phyloP scores from a whole-genome alignment of 768 basidiomycete genomes.

The Brasilioporus rufonigricans region DNA sequence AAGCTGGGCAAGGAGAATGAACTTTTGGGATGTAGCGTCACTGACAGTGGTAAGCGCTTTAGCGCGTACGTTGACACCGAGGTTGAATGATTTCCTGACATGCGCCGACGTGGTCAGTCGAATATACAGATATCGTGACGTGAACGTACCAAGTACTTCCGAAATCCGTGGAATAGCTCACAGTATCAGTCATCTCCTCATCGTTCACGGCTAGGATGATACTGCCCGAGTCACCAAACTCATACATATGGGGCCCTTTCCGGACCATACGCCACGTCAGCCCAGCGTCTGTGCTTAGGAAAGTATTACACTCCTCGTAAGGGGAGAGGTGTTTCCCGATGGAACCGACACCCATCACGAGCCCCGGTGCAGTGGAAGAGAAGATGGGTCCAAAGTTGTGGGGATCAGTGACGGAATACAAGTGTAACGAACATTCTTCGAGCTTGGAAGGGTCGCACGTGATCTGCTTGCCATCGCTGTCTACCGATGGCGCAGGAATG shows the following conservation, averaged over 20 bases:
- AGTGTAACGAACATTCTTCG: slow-evolving; percentile 76
- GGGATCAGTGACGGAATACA: slow-evolving; percentile 88
- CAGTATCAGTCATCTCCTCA: slow-evolving; percentile 65
- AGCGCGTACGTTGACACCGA: slow-evolving; percentile 70
- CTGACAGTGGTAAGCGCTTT: slow-evolving; percentile 84
- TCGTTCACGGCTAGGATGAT: slow-evolving; percentile 83
- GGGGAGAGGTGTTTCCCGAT: slow-evolving; percentile 64
- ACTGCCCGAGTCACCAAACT: slow-evolving; percentile 90
- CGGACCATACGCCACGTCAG: slow-evolving; percentile 79
- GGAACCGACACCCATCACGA: slow-evolving; percentile 95
- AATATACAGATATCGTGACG: not conserved
- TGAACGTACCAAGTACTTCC: slow-evolving; percentile 78
- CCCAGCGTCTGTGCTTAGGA: slow-evolving; percentile 88
- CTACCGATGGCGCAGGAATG: slow-evolving; percentile 56
- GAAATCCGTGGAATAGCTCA: slow-evolving; percentile 80
- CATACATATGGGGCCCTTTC: slow-evolving; percentile 84
- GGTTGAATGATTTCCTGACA: slow-evolving; percentile 63
- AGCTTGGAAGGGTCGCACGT: slow-evolving; percentile 56
- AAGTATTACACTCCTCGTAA: slow-evolving; percentile 91
- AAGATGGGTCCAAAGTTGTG: slow-evolving; percentile 96
- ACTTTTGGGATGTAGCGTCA: slow-evolving; percentile 96
- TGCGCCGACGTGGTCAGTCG: not conserved
- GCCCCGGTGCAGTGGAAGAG: slow-evolving; percentile 91
- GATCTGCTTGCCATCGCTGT: slow-evolving; percentile 60
- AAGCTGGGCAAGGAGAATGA: slow-evolving; percentile 82